Evolutionary conservation across 2,329 filamentous ascomycete species (phyloP).

Genomic region (Dichotomopilus funicola): DNA sequence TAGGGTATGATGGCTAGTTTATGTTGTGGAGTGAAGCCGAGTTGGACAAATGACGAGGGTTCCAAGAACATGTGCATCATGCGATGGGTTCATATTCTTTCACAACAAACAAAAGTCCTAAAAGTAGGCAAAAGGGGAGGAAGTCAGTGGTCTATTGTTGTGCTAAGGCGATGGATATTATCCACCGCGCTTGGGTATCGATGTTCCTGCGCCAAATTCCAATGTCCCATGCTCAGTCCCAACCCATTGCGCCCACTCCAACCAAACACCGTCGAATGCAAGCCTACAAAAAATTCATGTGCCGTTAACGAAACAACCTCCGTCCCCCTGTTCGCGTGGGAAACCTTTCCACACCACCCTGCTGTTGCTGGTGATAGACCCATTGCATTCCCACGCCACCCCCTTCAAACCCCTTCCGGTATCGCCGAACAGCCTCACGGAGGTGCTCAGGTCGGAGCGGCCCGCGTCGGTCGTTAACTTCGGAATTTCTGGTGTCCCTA

Average conservation of each 20-base stretch:
- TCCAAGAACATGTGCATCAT: no score
- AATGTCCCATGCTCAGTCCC: not conserved
- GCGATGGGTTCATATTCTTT: no score
- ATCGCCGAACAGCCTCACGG: conserved; percentile 64
- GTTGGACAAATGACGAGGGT: no score
- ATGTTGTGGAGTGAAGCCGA: not conserved
- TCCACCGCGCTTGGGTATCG: not conserved
- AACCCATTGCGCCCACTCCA: conserved; percentile 1
- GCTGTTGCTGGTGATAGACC: conserved; percentile 55
- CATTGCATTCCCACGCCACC: conserved; percentile 55
- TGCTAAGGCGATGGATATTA: no score
- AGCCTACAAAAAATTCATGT: not conserved
- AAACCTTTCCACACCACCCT: conserved; percentile 54
- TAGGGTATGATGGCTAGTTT: not conserved
- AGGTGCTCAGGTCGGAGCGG: conserved; percentile 67
- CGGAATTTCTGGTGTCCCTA: conserved; percentile 5
- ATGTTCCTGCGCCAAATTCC: not conserved
- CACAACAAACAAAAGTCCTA: no score
- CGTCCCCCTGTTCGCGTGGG: conserved; percentile 45
- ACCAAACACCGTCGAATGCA: not conserved
- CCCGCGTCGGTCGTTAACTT: conserved; percentile 27
- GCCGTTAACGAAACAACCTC: conserved; percentile 38
- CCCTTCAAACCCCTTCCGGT: conserved; percentile 57
- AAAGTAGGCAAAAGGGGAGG: no score
- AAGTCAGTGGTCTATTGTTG: no score